phyloP scores from a whole-genome alignment of 2,329 filamentous ascomycete species.

The Calonectria pseudoreteaudii region DNA sequence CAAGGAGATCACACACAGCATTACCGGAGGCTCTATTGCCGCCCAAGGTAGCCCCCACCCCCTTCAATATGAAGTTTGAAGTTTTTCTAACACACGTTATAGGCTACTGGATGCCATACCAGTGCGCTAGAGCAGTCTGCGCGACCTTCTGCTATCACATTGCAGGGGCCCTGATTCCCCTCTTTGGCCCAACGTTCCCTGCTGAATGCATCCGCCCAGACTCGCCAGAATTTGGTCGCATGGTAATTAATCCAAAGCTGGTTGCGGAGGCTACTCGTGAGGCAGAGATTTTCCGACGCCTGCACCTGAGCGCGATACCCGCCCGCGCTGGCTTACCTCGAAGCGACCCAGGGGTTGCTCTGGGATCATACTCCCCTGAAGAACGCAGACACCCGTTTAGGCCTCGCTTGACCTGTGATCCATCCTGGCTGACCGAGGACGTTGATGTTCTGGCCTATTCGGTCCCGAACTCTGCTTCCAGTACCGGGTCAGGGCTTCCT shows the following conservation, averaged over 20 bases:
- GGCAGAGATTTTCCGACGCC: conserved; percentile 47
- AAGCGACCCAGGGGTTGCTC: conserved; percentile 22
- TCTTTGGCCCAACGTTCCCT: conserved; percentile 89
- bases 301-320: conserved; percentile 27
- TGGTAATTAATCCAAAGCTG: conserved; percentile 72
- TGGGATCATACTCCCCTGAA: conserved; percentile 27
- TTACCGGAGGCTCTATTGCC: conserved; percentile 89
- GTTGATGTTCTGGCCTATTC: conserved; percentile 35
- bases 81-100: conserved; percentile 24
- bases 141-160: conserved; percentile 91
- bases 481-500: conserved; percentile 41
- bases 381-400: conserved; percentile 30
- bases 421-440: conserved; percentile 36
- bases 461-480: conserved; percentile 44
- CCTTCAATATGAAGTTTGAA: not conserved
- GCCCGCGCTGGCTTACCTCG: conserved; percentile 35
- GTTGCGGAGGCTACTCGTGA: conserved; percentile 65
- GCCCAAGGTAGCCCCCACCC: conserved; percentile 79
- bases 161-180: conserved; percentile 85
- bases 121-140: conserved; percentile 87
- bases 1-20: conserved; percentile 90
- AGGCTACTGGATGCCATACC: conserved; percentile 98
- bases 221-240: conserved; percentile 73
- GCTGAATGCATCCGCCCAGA: conserved; percentile 74
- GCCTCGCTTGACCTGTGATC: conserved; percentile 40